Evolutionary conservation across 306 rosid species (phyloP).

Genomic region (Argentina anserina): DNA sequence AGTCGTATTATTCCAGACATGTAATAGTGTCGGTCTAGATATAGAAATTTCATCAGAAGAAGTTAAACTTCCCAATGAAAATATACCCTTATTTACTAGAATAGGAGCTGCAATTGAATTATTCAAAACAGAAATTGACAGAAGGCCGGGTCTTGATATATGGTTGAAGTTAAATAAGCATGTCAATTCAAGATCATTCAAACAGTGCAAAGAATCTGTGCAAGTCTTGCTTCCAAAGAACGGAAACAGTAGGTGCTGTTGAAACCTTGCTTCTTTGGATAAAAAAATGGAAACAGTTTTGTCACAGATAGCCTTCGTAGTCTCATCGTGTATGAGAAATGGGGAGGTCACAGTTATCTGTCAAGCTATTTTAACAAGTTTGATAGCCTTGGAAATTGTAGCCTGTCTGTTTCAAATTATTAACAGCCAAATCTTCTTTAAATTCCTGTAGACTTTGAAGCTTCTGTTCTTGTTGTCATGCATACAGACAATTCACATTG

Average conservation of each 20-base stretch:
- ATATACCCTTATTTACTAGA: background rate
- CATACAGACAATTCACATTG: constrained; percentile 22
- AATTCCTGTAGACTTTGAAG: constrained; percentile 3
- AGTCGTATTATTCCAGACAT: constrained; percentile 9
- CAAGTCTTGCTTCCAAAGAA: background rate
- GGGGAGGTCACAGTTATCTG: background rate
- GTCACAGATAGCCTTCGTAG: background rate
- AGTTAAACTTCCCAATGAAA: background rate
- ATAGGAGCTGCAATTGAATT: background rate
- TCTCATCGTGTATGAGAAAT: background rate
- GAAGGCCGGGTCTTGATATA: background rate
- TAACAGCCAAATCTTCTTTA: constrained; percentile 6
- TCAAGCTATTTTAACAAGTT: constrained; percentile 9
- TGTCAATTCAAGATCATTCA: constrained; percentile 6
- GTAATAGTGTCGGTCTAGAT: background rate
- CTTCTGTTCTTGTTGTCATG: background rate
- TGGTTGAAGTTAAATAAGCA: background rate
- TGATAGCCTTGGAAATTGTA: constrained; percentile 23
- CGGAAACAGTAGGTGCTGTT: background rate
- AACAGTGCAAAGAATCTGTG: constrained; percentile 10
- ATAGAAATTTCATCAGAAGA: background rate
- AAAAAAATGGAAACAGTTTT: background rate
- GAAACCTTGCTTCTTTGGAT: background rate
- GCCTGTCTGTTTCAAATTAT: constrained; percentile 17
- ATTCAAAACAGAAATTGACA: background rate